Percentiles rank a stretch among this genome's conserved stretches.
Conservation (phyloP, 2,329 filamentous ascomycete species). For the Aspergillus novoparasiticus region DNA sequence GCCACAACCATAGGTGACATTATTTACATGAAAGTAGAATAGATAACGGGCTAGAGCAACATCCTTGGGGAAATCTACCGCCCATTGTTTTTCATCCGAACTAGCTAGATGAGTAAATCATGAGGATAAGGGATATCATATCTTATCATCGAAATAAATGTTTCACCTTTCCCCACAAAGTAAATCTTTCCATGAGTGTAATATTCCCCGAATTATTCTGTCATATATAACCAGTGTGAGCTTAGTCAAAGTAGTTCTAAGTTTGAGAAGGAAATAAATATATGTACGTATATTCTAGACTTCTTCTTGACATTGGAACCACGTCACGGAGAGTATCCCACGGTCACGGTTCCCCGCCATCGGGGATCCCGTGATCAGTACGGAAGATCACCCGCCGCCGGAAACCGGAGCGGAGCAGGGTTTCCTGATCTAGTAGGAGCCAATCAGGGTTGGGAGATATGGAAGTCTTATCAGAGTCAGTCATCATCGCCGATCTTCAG, state of each 20-base stretch:
- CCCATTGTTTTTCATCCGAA: not conserved
- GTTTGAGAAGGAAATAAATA: not conserved
- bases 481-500: not conserved
- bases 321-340: not conserved
- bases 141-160: not conserved
- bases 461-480: constrained; percentile 3
- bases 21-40: too few relatives aligned
- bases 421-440: constrained; percentile 2
- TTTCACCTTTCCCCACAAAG: not conserved
- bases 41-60: too few relatives aligned
- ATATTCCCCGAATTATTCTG: not conserved
- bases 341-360: not conserved
- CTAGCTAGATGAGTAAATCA: not conserved
- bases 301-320: not conserved
- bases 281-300: not conserved
- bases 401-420: constrained; percentile 8
- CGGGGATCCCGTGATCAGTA: not conserved
- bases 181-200: not conserved
- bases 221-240: not conserved
- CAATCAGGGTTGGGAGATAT: constrained; percentile 13
- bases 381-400: constrained; percentile 6
- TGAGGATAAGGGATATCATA: not conserved
- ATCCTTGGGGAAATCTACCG: not conserved
- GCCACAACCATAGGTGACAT: too few relatives aligned
- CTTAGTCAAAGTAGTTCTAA: not conserved